A percentile compares a stretch with the other conserved stretches of the same genome.
Conservation (phyloP, 2,329 filamentous ascomycete species). For the Penicillium sp. region DNA sequence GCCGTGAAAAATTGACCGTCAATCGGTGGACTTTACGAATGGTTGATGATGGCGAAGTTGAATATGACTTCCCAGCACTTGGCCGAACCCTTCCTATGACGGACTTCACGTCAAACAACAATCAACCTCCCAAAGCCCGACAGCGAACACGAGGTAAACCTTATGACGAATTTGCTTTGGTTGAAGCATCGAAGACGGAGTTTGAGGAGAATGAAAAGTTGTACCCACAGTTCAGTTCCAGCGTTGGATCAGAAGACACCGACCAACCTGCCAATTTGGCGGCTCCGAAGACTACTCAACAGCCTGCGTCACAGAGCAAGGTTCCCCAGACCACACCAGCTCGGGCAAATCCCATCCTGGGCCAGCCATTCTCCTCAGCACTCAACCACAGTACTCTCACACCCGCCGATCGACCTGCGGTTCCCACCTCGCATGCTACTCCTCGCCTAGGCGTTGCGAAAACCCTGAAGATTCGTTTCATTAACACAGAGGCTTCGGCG, state of each 20-base stretch:
- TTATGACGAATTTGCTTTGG: slow-evolving; percentile 68
- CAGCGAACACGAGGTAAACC: slow-evolving; percentile 63
- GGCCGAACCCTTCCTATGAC: slow-evolving; percentile 59
- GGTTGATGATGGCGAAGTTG: slow-evolving; percentile 68
- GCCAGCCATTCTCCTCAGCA: slow-evolving; percentile 49
- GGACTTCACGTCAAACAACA: slow-evolving; percentile 70
- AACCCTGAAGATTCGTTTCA: slow-evolving; percentile 62
- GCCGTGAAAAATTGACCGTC: slow-evolving; percentile 56
- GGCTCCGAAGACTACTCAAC: slow-evolving; percentile 19
- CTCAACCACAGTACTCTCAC: slow-evolving; percentile 48
- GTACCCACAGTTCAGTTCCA: slow-evolving; percentile 53
- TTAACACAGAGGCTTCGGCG: slow-evolving; percentile 59
- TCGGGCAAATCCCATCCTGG: slow-evolving; percentile 46
- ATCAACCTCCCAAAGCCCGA: slow-evolving; percentile 56
- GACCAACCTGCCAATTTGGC: slow-evolving; percentile 26
- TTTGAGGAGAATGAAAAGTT: slow-evolving; percentile 60
- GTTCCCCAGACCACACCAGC: slow-evolving; percentile 13
- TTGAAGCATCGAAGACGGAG: slow-evolving; percentile 59
- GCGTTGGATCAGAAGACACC: slow-evolving; percentile 32
- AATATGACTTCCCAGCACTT: slow-evolving; percentile 66
- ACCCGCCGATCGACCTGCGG: slow-evolving; percentile 48
- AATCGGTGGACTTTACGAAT: slow-evolving; percentile 68
- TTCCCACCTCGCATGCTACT: slow-evolving; percentile 49
- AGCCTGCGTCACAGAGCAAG: slow-evolving; percentile 26
- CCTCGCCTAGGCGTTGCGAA: slow-evolving; percentile 61